Base-by-base conservation (phyloP, 352 stramenopile genomes). In the Phytophthora uliginosa region DNA sequence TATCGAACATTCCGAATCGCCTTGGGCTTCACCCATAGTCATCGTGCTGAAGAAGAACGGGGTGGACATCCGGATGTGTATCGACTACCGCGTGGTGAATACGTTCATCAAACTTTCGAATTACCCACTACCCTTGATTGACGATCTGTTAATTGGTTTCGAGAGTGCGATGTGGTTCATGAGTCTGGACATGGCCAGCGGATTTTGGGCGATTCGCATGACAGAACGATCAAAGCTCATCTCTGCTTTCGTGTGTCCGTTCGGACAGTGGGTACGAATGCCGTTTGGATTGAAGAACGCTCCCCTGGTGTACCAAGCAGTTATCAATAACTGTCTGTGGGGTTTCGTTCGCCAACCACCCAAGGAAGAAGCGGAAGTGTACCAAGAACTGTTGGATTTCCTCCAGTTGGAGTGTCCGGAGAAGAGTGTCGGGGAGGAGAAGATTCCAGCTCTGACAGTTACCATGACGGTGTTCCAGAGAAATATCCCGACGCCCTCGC, bases 131-230 rank as follows among this genome's bases (percentile, higher is more conserved):
- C 53, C 59, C 0, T 7, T 77, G 4, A 78, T 81, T 34, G 64
- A 81, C 18, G 69, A 81, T 12, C 52, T 78, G 0, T 40, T 80
- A 4, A 57, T 68, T 15, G 72, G 63, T 34, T 82, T 79, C n/a
- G 53, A 73, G 4, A 4, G 26, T 0, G 33, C 42, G 0, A 72
- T 77, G 59, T 73, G 59, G 52, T 77, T 73, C 17, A 38, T 71
- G n/a, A 71, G 62, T n/a, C 24, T 77, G 0, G 57, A 73, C 33
- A 63, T 63, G 58, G 48, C 59, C 0, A 62, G 12, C 7, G 52
- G 64, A 59, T 81, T 77, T 38, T 81, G 73, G 73, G 64, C 55
- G 0, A 36, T 68, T 5, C n/a, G 62, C 0, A 72, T 76, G 70
- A 81, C 70, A 0, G 1, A 36, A 1, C 15, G 65, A 15, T 65